Conservation (phyloP, 495 filamentous ascomycete genomes). For the Trichoderma asperelloides region DNA sequence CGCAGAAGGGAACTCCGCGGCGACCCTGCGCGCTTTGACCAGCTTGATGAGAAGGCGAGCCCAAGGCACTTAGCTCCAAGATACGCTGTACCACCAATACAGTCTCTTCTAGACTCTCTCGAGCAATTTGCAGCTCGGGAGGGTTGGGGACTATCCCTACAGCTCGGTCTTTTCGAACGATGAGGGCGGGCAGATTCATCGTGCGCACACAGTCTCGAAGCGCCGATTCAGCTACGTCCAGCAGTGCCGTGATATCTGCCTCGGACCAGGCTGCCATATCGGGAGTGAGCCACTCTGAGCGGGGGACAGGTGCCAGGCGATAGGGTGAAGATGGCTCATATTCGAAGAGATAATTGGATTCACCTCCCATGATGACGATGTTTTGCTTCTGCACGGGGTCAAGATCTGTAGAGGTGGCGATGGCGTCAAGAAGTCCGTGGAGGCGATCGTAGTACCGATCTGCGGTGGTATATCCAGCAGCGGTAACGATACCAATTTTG, state of each 20-base stretch:
- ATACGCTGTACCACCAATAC: constrained; percentile 89
- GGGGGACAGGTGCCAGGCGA: constrained; percentile 53
- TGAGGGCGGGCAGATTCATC: constrained; percentile 63
- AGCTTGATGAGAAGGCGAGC: neutral
- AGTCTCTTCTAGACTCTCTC: constrained; percentile 91
- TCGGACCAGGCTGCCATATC: constrained; percentile 86
- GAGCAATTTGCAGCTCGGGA: constrained; percentile 54
- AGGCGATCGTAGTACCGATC: constrained; percentile 75
- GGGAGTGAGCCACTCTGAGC: constrained; percentile 68
- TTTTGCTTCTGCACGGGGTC: constrained; percentile 57
- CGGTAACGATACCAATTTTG: constrained; percentile 90
- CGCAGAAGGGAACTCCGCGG: constrained; percentile 77
- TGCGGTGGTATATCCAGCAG: constrained; percentile 88
- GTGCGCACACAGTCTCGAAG: constrained; percentile 68
- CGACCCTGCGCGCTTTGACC: constrained; percentile 19
- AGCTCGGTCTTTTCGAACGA: constrained; percentile 86
- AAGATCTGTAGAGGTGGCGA: constrained; percentile 54
- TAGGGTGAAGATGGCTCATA: constrained; percentile 49
- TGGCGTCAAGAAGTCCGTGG: constrained; percentile 72
- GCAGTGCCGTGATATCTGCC: constrained; percentile 61
- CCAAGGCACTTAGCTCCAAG: constrained; percentile 60
- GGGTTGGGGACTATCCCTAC: constrained; percentile 74
- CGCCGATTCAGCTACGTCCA: constrained; percentile 79
- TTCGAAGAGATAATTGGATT: constrained; percentile 80
- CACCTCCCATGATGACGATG: constrained; percentile 78